phyloP scores from a whole-genome alignment of 2,329 filamentous ascomycete species.

The Fusarium neocosmosporiellum region DNA sequence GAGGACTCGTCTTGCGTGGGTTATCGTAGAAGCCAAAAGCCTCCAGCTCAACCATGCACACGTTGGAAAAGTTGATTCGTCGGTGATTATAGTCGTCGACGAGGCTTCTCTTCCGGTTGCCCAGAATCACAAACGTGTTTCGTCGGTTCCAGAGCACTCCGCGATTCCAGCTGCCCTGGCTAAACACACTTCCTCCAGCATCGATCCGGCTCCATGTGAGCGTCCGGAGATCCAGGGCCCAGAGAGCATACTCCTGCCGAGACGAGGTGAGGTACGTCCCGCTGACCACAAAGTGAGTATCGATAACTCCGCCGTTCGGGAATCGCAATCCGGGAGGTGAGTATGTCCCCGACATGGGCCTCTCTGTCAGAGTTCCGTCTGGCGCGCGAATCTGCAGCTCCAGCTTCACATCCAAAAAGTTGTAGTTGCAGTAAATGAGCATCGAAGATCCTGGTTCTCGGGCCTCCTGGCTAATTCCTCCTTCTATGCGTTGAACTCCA shows the following conservation, averaged over 20 bases:
- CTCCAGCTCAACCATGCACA: conserved; percentile 96
- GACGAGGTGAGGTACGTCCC: conserved; percentile 97
- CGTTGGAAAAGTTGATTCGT: conserved; percentile 95
- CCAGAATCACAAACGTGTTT: conserved; percentile 95
- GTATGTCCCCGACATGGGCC: conserved; percentile 86
- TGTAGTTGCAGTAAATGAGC: conserved; percentile 99
- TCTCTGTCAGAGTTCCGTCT: conserved; percentile 86
- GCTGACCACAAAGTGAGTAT: conserved; percentile 96
- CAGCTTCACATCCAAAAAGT: conserved; percentile 96
- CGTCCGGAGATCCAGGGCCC: conserved; percentile 90
- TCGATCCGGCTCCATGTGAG: conserved; percentile 97
- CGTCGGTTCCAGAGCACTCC: conserved; percentile 92
- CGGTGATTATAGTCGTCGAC: conserved; percentile 99
- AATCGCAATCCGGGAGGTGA: conserved; percentile 94
- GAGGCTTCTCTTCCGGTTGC: conserved; percentile 90
- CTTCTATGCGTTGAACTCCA: conserved; percentile 55
- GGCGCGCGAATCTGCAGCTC: conserved; percentile 89
- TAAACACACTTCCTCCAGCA: conserved; percentile 92
- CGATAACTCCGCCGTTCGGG: conserved; percentile 94
- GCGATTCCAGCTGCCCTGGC: conserved; percentile 97
- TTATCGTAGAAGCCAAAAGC: conserved; percentile 98
- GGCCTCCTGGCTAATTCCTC: conserved; percentile 62
- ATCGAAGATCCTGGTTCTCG: conserved; percentile 76
- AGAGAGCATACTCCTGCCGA: conserved; percentile 97
- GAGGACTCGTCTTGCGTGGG: conserved; percentile 79